Evolutionary conservation across 1,284 basidiomycete species (phyloP), one percentile per base, ranked within the genome.

Genomic region (Sporisorium scitamineum): DNA sequence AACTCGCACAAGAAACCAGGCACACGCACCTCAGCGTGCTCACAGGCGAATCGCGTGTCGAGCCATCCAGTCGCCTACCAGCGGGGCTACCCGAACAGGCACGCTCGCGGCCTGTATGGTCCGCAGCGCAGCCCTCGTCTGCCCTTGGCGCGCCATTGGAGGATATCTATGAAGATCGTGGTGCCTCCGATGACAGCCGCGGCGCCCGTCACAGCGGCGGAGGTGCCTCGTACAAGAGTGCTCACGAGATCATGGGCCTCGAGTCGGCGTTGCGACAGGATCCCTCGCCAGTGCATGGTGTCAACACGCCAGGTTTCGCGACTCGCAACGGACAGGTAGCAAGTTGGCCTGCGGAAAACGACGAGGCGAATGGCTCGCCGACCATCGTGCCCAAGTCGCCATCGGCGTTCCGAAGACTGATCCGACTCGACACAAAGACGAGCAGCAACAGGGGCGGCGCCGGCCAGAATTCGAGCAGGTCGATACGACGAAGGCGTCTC

Each of bases 91-190:
- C 39, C 3, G 22, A 18, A 27, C 26, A 10, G 26, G 8, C 18
- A 1, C 8, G 27, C 5, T 24, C 16, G 37, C 26, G 24, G 27
- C 24, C n/a, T 11, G 41, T 10, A 6, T 67, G 58, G 58, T 41
- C 41, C 1, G 24, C 32, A 22, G 34, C 50, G 6, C 26, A 44
- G n/a, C 34, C 34, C 6, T 16, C 24, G 5, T 45, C 61, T 7
- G 56, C 55, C 18, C 27, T 48, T 10, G 66, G 60, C 10, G 66
- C 60, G 20, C 55, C 66, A 9, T 55, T 70, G 34, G 68, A 70
- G 20, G 51, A 70, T 16, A 65, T 70, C 51, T 57, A 65, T 26
- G 62, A 70, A 37, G 62, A 70, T 18, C 61, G 62, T 0, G 62
- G 45, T 6, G 58, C 27, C 2, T 66, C 63, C 4, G 59, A 66